phyloP scores from a whole-genome alignment of 2,329 filamentous ascomycete genomes.

The Fusarium lyarnte region DNA sequence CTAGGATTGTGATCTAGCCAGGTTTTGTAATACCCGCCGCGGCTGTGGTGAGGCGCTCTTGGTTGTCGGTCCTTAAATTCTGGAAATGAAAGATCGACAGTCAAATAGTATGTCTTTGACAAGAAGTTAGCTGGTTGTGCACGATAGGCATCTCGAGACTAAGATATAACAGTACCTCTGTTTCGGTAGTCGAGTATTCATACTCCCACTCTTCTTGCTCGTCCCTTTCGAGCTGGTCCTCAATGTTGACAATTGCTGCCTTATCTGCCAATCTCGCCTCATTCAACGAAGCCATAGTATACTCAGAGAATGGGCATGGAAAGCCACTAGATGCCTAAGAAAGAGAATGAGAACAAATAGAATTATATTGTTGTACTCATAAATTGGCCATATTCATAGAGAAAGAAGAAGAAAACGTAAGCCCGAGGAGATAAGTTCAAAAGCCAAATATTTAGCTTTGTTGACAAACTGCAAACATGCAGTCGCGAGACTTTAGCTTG shows the following conservation, averaged over 20 bases:
- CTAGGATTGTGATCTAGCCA: slow-evolving; percentile 49
- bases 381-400: not conserved
- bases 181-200: slow-evolving; percentile 72
- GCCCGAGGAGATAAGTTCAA: not conserved
- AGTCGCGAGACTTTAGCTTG: slow-evolving; percentile 9
- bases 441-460: not conserved
- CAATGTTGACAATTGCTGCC: slow-evolving; percentile 43
- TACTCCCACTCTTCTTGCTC: slow-evolving; percentile 73
- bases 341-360: not conserved
- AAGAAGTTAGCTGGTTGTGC: slow-evolving; percentile 11
- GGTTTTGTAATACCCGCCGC: slow-evolving; percentile 59
- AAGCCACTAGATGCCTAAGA: not conserved
- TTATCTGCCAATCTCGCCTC: slow-evolving; percentile 33
- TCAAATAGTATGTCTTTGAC: slow-evolving; percentile 70
- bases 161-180: slow-evolving; percentile 56
- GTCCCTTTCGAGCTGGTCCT: slow-evolving; percentile 46
- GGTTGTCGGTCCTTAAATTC: slow-evolving; percentile 62
- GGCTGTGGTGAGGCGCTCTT: slow-evolving; percentile 50
- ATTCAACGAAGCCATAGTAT: slow-evolving; percentile 26
- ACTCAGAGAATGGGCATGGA: not conserved
- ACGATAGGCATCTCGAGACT: not conserved
- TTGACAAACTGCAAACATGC: slow-evolving; percentile 1
- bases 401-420: not conserved
- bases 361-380: not conserved
- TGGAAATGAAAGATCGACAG: slow-evolving; percentile 69